Evolutionary conservation across 768 basidiomycete genomes (phyloP).

Genomic region (Tephrocybe sp.): DNA sequence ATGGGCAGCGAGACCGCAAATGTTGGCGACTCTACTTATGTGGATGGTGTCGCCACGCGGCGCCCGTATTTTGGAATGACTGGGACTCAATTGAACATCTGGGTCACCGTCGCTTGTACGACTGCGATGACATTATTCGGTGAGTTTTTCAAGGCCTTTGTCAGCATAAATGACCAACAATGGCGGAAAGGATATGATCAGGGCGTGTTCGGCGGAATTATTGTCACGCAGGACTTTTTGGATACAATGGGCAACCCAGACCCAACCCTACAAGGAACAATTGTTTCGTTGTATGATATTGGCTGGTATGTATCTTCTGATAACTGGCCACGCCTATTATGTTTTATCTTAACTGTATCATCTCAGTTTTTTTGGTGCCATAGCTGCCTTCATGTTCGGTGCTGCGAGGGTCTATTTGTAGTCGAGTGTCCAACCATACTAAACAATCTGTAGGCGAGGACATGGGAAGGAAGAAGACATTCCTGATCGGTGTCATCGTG

Average conservation of each 20-base stretch:
- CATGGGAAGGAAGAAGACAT: conserved; percentile 46
- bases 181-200: conserved; percentile 43
- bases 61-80: conserved; percentile 44
- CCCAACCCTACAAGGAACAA: conserved; percentile 45
- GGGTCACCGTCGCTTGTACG: conserved; percentile 51
- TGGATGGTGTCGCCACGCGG: conserved; percentile 10
- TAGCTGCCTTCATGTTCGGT: conserved; percentile 43
- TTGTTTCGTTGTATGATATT: conserved; percentile 52
- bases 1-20: conserved; percentile 12
- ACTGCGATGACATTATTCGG: conserved; percentile 55
- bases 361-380: conserved; percentile 44
- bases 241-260: conserved; percentile 48
- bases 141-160: conserved; percentile 14
- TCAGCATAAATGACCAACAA: neutral
- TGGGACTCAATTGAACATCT: conserved; percentile 41
- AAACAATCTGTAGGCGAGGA: conserved; percentile 30
- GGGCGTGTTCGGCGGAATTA: conserved; percentile 54
- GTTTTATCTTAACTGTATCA: neutral
- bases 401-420: neutral
- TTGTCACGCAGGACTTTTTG: conserved; percentile 46
- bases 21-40: neutral
- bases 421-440: neutral
- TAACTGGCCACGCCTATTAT: neutral
- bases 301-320: conserved; percentile 45
- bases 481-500: conserved; percentile 47